Evolutionary conservation across 2,329 filamentous ascomycete species (phyloP), one percentile per base, ranked within the genome.

Genomic region (Teratosphaeria zuluensis): DNA sequence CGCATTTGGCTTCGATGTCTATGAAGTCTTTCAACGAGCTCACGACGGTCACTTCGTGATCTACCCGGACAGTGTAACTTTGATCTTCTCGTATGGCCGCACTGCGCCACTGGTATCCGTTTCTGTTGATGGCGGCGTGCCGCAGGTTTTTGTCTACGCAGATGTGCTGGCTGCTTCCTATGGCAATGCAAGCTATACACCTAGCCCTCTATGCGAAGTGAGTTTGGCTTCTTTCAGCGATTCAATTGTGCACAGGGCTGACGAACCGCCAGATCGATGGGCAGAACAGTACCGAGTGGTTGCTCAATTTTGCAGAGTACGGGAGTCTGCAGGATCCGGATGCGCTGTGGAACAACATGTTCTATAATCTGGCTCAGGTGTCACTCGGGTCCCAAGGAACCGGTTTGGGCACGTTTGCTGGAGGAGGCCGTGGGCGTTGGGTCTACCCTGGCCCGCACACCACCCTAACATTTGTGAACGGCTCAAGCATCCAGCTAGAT

Each of bases 41-140:
- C 84, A 88, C 63, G 86, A 89, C 66, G 84, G 84, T 1, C 86
- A 89, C 66, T 84, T 86, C 55, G 72, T 75, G 1, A 84, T 79
- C 65, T 72, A 78, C 14, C 80, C 81, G 2, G 80, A 84, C 62
- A 73, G 78, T 4, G 75, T 84, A 14, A 77, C 76, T 51, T 76
- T 67, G 0, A 67, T 81, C 0, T 83, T 85, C 71, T 76, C 68
- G 61, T 86, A 66, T 64, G 76, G 75, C 6, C 75, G 80, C 8
- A 72, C 74, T 30, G 68, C 80, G 65, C 73, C 76, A 55, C 65
- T 87, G 0, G 81, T 86, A 0, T 86, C 84, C 0, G 77, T 86
- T 7, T 87, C 84, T 1, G 63, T 72, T 3, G 83, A 87, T 66
- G 84, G 84, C n/a, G 76, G 80, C 56, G 67, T 84, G 11, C 85